Base-by-base conservation (phyloP, 345 rosid genomes). In the Eucalyptus erythrocorys region DNA sequence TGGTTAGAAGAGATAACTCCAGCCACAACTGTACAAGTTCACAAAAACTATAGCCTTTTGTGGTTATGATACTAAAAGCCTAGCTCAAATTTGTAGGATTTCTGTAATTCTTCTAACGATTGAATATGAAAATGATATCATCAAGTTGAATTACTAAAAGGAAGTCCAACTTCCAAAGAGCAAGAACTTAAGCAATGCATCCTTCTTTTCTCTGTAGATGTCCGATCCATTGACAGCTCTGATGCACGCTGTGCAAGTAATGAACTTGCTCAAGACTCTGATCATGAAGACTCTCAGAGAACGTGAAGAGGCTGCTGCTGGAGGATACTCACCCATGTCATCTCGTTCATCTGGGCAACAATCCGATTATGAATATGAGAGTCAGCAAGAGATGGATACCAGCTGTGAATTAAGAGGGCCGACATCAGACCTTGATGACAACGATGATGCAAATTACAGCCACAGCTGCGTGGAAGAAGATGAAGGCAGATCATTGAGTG, bases 181-280 rank as follows among this genome's bases (percentile, higher is more conserved):
- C 47, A 21, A 40, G 47, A 76, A 76, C 82, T 76, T 22, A 21
- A 40, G 48, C 32, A 40, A 59, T 27, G 15, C 79, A 80, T 43
- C 87, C 12, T 59, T 24, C 79, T 88, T 53, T 89, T 87, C 90
- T 45, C 91, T 86, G 53, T 88, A 97, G 99, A 97, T 96, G 99
- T 96, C 99, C 64, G 99, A 97, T 95, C 99, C 99, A 84, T 94
- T 98, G 91, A 95, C 98, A 71, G 99, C 98, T 55, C 91, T 97
- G 87, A 98, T 98, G 99, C 99, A 96, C 87, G 99, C 99, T 88
- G 98, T 98, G 51, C 99, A 98, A 96, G 99, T 97, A 24, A 97
- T 97, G 99, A 97, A 97, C 95, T 93, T 97, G 91, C 99, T 97
- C 45, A 96, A 98, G 94, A 96, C 96, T 87, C 92, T 98, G 64